A percentile compares a stretch with the other conserved stretches of the same genome.
Conservation (phyloP, 192 early-diverging fungal genomes). For the Umbelopsis isabellina region DNA sequence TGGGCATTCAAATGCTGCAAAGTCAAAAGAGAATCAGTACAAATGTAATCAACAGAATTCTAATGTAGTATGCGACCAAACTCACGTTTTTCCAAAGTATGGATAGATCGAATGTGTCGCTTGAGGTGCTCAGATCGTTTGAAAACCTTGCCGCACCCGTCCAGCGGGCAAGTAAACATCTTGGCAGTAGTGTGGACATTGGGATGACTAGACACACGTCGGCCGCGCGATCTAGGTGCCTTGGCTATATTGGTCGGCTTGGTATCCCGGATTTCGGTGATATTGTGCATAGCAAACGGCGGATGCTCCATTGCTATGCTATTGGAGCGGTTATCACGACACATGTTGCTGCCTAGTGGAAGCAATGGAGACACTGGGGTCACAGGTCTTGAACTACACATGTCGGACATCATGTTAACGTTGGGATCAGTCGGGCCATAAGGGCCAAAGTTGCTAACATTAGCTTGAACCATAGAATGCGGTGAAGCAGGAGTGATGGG, state of each 20-base stretch:
- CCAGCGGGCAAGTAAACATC: conserved; percentile 56
- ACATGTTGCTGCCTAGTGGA: conserved; percentile 13
- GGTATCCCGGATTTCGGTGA: not conserved
- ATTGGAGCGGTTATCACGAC: conserved; percentile 6
- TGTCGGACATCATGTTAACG: conserved; percentile 19
- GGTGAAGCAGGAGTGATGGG: conserved; percentile 28
- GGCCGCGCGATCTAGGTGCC: conserved; percentile 51
- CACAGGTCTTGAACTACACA: conserved; percentile 27
- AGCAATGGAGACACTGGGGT: conserved; percentile 25
- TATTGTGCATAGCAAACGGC: not conserved
- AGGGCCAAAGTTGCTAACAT: not conserved
- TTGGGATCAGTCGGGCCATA: conserved; percentile 6
- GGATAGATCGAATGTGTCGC: conserved; percentile 62
- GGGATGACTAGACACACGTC: conserved; percentile 58
- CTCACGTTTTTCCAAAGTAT: conserved; percentile 66
- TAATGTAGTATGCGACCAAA: not conserved
- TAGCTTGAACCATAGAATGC: conserved; percentile 16
- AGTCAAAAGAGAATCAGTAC: not conserved
- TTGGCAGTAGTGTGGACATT: conserved; percentile 48
- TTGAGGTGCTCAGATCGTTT: conserved; percentile 66
- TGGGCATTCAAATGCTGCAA: conserved; percentile 55
- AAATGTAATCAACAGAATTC: not conserved
- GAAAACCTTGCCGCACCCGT: conserved; percentile 62
- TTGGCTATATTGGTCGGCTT: conserved; percentile 31
- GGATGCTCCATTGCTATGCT: conserved; percentile 8